Conservation (phyloP, 345 rosid genomes). For the Corchorus capsularis region DNA sequence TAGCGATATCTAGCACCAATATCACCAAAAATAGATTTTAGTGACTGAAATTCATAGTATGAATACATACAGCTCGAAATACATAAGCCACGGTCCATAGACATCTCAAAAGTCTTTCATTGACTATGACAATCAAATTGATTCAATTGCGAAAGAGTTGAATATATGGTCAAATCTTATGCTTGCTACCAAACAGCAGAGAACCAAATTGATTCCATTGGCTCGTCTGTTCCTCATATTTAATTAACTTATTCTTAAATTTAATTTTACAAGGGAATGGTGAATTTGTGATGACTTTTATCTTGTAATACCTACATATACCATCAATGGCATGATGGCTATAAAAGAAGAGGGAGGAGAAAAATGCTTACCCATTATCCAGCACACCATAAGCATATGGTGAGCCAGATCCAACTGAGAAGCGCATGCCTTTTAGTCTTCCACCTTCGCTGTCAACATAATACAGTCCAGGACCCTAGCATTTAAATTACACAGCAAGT, state of each 20-base stretch:
- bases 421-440: conserved; percentile 88
- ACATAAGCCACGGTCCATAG: no score
- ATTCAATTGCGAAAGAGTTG: background rate
- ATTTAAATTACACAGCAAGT: conserved; percentile 11
- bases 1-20: conserved; percentile 58
- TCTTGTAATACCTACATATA: background rate
- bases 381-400: conserved; percentile 98
- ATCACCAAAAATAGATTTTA: background rate
- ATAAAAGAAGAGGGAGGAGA: background rate
- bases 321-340: background rate
- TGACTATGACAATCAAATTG: background rate
- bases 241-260: background rate
- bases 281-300: background rate
- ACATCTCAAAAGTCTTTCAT: background rate
- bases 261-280: background rate
- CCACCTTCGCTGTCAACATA: conserved; percentile 99
- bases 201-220: background rate
- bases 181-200: background rate
- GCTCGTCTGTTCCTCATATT: background rate
- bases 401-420: conserved; percentile 99
- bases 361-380: conserved; percentile 73
- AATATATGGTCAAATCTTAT: background rate
- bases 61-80: background rate
- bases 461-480: conserved; percentile 95
- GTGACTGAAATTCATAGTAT: background rate